A percentile compares a stretch with the other conserved stretches of the same genome.
Evolutionary conservation across 768 basidiomycete genomes (phyloP).

Genomic region (Macrolepiota fuliginosa): DNA sequence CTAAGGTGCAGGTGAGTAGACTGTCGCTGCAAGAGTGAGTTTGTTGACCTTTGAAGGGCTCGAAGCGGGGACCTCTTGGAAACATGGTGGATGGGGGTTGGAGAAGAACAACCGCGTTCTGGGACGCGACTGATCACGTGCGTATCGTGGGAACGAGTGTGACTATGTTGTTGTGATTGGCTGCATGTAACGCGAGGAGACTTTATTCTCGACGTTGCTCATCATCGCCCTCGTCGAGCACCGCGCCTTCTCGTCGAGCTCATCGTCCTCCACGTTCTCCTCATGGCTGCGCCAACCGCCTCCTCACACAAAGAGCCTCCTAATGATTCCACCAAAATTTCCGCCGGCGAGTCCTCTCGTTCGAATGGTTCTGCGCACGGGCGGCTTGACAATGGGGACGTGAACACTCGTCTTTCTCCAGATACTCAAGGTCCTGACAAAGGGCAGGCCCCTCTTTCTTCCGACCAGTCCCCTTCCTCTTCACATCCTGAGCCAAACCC

Average conservation of each 20-base stretch:
- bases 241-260: constrained; percentile 7
- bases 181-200: neutral
- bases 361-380: constrained; percentile 10
- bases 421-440: constrained; percentile 10
- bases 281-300: constrained; percentile 2
- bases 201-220: constrained; percentile 10
- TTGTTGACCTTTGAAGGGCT: constrained; percentile 33
- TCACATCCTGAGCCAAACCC: constrained; percentile 11
- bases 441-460: constrained; percentile 5
- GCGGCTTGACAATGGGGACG: constrained; percentile 7
- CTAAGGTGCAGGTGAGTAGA: constrained; percentile 24
- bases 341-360: neutral
- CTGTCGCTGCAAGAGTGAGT: neutral
- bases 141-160: constrained; percentile 3
- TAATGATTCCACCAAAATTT: neutral
- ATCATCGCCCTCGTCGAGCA: constrained; percentile 14
- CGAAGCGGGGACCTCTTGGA: constrained; percentile 46
- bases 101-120: constrained; percentile 2
- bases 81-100: constrained; percentile 32
- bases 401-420: neutral
- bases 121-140: constrained; percentile 26
- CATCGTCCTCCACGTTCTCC: neutral
- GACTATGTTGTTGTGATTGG: constrained; percentile 3
- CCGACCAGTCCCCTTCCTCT: neutral
- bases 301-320: neutral